Evolutionary conservation across 1,139 yeast genomes (phyloP).

Genomic region (Martiniozyma asiatica): DNA sequence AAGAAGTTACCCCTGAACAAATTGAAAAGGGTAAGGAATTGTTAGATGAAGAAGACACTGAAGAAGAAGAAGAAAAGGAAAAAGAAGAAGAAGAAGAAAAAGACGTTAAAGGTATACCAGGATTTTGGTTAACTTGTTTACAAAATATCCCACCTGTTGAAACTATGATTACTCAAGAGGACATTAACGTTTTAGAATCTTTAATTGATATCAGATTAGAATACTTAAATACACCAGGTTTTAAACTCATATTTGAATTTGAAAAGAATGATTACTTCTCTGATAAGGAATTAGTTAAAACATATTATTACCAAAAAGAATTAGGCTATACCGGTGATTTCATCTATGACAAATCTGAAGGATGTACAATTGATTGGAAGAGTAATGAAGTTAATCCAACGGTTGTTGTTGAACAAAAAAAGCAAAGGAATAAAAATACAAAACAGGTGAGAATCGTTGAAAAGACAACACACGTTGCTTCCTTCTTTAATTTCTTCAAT

Average conservation of each 20-base stretch:
- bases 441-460: conserved; percentile 95
- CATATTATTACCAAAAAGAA: conserved; percentile 90
- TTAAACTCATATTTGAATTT: conserved; percentile 76
- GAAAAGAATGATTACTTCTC: conserved; percentile 65
- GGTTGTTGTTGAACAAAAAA: conserved; percentile 80
- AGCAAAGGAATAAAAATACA: conserved; percentile 95
- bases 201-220: conserved; percentile 67
- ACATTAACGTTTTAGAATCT: conserved; percentile 65
- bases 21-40: conserved; percentile 59
- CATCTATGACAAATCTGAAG: conserved; percentile 94
- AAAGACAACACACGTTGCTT: conserved; percentile 83
- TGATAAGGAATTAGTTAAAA: conserved; percentile 62
- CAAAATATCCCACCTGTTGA: conserved; percentile 75
- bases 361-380: conserved; percentile 76
- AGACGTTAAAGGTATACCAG: conserved; percentile 60
- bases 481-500: conserved; percentile 89
- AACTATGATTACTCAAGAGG: conserved; percentile 84
- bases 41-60: conserved; percentile 34
- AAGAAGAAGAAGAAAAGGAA: conserved; percentile 22
- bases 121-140: conserved; percentile 93
- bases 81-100: conserved; percentile 29
- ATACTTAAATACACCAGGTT: conserved; percentile 83
- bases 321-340: conserved; percentile 92
- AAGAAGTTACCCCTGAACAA: conserved; percentile 72
- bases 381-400: conserved; percentile 76